Base-by-base conservation (phyloP, 2,329 filamentous ascomycete species). In the Emmonsiellopsis sp. region DNA sequence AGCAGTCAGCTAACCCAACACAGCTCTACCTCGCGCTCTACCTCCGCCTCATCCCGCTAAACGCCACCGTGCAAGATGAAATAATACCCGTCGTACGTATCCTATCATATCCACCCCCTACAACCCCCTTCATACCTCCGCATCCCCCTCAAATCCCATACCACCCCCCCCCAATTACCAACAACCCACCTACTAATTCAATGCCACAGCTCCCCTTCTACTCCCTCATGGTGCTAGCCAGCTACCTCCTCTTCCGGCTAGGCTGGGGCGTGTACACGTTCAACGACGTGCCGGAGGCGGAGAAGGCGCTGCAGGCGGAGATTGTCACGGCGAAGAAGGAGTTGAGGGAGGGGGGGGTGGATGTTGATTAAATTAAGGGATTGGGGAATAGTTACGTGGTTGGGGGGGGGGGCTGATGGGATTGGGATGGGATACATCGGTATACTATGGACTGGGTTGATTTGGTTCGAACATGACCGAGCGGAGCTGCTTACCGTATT, bases 251-350 rank as follows among this genome's bases (percentile, higher is more conserved):
- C 59, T 89, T 86, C 75, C 88, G 89, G 63, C 86, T 98, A 57
- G 93, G 93, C 64, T 87, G 84, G 76, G 93, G 93, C 59, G 88
- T 98, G 63, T 79, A 95, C 68, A 95, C 89, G 54, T 98, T 98
- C 80, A 93, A 95, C 77, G 91, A 97, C 72, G 89, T 94, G 48
- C 91, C 92, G 52, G 81, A 88, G 57, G 93, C 93, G 51, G 87
- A 97, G 73, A 82, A 85, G 68, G 91, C 96, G 74, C 76, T 98
- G 63, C 89, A 93, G 79, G 77, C 75, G 63, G 87, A 97, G 86
- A 95, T 76, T 85, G 67, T 67, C 67, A 68, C 61, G 53, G 70
- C 72, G 54, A 72, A 71, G 61, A 62, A 68, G 49, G 68, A 73
- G 52, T 60, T 75, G 62, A 69, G 72, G 56, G 59, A 62, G 55